Base-by-base conservation (phyloP, 176 grass and related monocot species). In the Avena atlantica region DNA sequence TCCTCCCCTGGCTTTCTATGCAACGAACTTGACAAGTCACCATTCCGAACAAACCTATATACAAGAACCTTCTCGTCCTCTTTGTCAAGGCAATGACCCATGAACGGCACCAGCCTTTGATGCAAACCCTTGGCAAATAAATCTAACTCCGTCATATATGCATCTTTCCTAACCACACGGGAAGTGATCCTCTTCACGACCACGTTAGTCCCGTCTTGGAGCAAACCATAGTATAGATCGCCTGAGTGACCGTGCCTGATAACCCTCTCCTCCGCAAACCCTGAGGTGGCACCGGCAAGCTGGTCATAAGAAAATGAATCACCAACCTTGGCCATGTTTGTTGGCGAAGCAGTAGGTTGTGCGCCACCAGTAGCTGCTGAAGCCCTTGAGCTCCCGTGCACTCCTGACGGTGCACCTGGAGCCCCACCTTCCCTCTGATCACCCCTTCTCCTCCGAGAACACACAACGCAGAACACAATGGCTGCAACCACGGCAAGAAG, bases 21-120 rank as follows among this genome's bases (percentile, higher is more conserved):
- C 87, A 96, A 78, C n/a, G 94, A 80, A 76, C 67, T 89, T 44
- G 83, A 91, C 79, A 99, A 72, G 67, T 97, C 91, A 4, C 94
- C 92, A 2, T 97, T 99, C 3, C 84, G 92, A 8, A 96, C 91
- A 86, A 90, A 94, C 56, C 86, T 96, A 88, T 99, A 99, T 16
- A 99, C 90, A 78, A 99, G 84, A 84, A 96, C 42, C 78, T 95
- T 99, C 86, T 96, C 94, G 53, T 96, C 90, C 61, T 85, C 90
- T 29, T 84, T 82, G 56, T 96, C 97, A 66, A 94, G 52, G 76
- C 89, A 99, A 31, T 99, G 87, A 6, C 97, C 97, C 23, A 99
- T 24, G 42, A 99, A 92, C 0, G 89, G 92, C 64, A 97, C 97
- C 34, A 99, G 67, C 48, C 94, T 92, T 74, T 91, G 85, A 60